Conservation (phyloP, 2,329 filamentous ascomycete species). For the Scedosporium aurantiacum region DNA sequence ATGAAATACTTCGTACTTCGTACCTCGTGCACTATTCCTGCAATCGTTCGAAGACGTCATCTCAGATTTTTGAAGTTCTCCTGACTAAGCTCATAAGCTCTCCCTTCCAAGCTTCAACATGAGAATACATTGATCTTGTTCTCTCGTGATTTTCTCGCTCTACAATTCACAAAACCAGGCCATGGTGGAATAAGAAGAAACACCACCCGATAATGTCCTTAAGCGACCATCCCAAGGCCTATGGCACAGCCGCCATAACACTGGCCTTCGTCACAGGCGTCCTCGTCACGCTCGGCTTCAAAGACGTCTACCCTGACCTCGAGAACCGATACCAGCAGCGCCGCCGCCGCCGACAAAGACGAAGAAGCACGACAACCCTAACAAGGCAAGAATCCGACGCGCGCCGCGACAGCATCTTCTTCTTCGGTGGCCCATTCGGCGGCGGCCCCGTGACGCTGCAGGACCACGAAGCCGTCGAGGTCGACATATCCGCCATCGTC, state of each 20-base stretch:
- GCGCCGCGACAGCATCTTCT: constrained; percentile 32
- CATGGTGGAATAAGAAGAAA: neutral
- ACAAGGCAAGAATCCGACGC: constrained; percentile 10
- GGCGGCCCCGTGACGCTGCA: constrained; percentile 27
- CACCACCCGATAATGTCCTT: constrained; percentile 37
- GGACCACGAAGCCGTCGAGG: constrained; percentile 36
- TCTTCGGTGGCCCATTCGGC: neutral
- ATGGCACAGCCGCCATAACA: constrained; percentile 54
- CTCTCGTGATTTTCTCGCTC: neutral
- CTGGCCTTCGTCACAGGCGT: constrained; percentile 70
- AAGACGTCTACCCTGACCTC: constrained; percentile 68
- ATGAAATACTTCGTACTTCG: no score
- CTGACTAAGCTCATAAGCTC: neutral
- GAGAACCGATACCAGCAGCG: constrained; percentile 50
- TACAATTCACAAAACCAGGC: neutral
- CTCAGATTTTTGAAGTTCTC: no score
- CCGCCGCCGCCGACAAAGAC: constrained; percentile 15
- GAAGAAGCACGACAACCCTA: constrained; percentile 5
- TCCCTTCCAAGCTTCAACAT: neutral
- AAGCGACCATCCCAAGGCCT: constrained; percentile 49
- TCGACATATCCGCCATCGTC: constrained; percentile 30
- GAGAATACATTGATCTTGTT: neutral
- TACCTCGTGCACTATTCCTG: no score
- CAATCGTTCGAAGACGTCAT: neutral
- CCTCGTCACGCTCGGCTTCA: constrained; percentile 63